These are phyloP conservation scores for Coemansia sp. DNA, from an alignment of 192 early-diverging fungal species.

Conservation along the genomic window DNA sequence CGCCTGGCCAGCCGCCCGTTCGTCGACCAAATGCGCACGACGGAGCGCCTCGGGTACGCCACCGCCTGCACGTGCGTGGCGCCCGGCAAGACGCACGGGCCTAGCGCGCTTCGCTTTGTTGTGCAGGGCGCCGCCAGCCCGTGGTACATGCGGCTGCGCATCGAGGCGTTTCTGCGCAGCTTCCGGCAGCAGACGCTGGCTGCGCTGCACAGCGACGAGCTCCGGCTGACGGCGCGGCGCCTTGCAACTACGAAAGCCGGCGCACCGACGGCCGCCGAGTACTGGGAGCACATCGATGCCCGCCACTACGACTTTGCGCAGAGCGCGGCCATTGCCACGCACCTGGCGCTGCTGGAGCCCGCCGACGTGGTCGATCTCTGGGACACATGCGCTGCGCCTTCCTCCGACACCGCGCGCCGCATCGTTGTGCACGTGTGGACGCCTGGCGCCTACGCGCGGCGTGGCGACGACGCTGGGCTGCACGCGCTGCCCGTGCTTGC, in stretches of 20 bases:
- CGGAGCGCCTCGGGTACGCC: constrained; percentile 76
- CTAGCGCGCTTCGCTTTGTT: constrained; percentile 61
- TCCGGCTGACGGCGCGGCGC: constrained; percentile 31
- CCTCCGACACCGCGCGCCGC: neutral
- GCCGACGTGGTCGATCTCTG: constrained; percentile 32
- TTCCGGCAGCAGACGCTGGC: constrained; percentile 48
- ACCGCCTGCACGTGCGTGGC: constrained; percentile 46
- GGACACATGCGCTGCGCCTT: constrained; percentile 24
- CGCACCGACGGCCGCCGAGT: constrained; percentile 58
- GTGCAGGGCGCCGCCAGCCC: constrained; percentile 82
- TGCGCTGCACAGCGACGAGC: constrained; percentile 60
- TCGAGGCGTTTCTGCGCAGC: constrained; percentile 73
- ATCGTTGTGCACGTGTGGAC: constrained; percentile 24
- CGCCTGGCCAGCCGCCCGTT: constrained; percentile 78
- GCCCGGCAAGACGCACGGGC: neutral
- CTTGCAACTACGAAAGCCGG: constrained; percentile 60
- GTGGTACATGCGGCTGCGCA: constrained; percentile 72
- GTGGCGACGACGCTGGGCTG: neutral
- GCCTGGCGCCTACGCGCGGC: neutral
- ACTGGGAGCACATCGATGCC: constrained; percentile 66
- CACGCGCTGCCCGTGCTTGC: constrained; percentile 9
- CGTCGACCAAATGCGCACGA: constrained; percentile 88
- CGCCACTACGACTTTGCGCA: constrained; percentile 79
- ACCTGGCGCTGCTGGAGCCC: constrained; percentile 14
- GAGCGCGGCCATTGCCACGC: neutral